Base-by-base conservation (phyloP, 192 early-diverging fungal species). In the Chytriomyces sp. region DNA sequence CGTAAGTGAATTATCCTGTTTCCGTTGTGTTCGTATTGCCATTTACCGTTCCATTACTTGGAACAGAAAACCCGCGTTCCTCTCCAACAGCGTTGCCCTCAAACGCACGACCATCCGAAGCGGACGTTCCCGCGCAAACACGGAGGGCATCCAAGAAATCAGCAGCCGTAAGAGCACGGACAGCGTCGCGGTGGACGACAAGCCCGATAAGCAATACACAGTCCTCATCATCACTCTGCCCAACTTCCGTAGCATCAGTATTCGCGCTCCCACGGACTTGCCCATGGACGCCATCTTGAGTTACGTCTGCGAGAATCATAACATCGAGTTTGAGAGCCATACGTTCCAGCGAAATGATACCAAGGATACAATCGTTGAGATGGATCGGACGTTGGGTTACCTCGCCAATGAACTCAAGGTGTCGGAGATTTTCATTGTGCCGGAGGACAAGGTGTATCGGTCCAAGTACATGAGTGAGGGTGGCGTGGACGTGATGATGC, bases 391-490 rank as follows among this genome's bases (percentile, higher is more conserved):
- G 3, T 6, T 84, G 31, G 73, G 70, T 3, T 78, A 72, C 58
- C 81, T 82, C 49, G 37, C 49, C 3, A 28, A 75, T 14, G 69
- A 77, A 12, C 31, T 70, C 17, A 77, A 76, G 12, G 39, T 75
- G 5, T 34, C 14, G 37, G 81, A 80, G n/a, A 59, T 84, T n/a
- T 64, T 77, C 22, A 66, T 87, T 31, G 80, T 84, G 2, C 66
- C 73, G 31, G 81, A 82, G 70, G 85, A 67, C 30, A 87, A 87
- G 70, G 52, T 52, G 10, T 88, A 87, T 71, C 73, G 75, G 44
- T 82, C 83, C 2, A 77, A 78, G 31, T 71, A 75, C 38, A 64
- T 85, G 39, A 84, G 54, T 22, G 82, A 88, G 59, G 76, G 77
- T 34, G 87, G 75, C 1, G 40, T 64, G 52, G 87, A 88, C 64